phyloP scores from a whole-genome alignment of 495 filamentous ascomycete species.

The Hyaloscypha bicolor region DNA sequence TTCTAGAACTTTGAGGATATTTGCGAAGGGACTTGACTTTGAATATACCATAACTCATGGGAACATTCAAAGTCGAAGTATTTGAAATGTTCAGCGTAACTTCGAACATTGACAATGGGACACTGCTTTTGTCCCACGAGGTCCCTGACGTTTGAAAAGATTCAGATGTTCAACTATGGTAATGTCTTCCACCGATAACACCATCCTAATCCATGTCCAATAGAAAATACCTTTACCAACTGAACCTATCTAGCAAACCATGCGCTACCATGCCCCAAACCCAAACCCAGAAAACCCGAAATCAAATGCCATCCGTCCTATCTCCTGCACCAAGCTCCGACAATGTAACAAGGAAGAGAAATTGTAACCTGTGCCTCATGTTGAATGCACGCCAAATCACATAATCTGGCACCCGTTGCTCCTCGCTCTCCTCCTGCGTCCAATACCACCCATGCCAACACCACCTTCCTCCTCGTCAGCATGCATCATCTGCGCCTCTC shows the following conservation, averaged over 20 bases:
- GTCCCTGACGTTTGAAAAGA: neutral
- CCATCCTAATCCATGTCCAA: neutral
- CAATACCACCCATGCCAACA: constrained; percentile 37
- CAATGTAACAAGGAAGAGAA: neutral
- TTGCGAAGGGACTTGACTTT: too few relatives aligned
- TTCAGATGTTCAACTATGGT: neutral
- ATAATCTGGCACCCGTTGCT: constrained; percentile 59
- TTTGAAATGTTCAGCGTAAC: too few relatives aligned
- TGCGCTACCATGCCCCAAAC: neutral
- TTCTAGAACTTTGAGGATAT: too few relatives aligned
- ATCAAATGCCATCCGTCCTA: neutral
- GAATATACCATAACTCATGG: too few relatives aligned
- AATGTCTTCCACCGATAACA: neutral
- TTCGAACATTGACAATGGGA: too few relatives aligned
- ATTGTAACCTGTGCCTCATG: neutral
- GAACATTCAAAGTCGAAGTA: too few relatives aligned
- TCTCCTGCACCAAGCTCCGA: neutral
- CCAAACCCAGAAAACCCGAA: neutral
- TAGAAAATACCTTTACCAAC: neutral
- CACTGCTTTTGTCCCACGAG: too few relatives aligned
- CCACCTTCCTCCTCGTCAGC: constrained; percentile 75
- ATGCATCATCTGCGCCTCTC: constrained; percentile 75
- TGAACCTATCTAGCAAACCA: neutral
- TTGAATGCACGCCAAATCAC: constrained; percentile 37
- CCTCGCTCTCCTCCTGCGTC: constrained; percentile 52